These are phyloP conservation scores for Aspergillus oerlinghausenensis DNA, from an alignment of 2,329 filamentous ascomycete genomes.

Conservation along the genomic window DNA sequence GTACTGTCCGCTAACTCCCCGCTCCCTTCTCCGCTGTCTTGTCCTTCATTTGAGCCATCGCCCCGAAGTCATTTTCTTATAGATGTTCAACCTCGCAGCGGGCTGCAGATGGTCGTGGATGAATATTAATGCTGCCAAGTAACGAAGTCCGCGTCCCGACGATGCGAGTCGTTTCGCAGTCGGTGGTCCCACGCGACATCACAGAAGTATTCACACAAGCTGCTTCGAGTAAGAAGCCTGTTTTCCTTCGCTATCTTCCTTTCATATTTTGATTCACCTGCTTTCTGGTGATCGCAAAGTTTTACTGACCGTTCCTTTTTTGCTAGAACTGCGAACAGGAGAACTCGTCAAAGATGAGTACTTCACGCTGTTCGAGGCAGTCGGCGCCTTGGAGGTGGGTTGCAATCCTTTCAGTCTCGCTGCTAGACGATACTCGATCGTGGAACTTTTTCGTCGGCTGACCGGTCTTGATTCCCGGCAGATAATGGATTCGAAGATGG, in stretches of 20 bases:
- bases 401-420: not conserved
- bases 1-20: not conserved
- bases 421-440: not conserved
- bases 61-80: constrained; percentile 5
- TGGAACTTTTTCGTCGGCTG: constrained; percentile 6
- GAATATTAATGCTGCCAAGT: constrained; percentile 30
- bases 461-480: constrained; percentile 36
- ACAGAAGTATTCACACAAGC: constrained; percentile 53
- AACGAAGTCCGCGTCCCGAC: constrained; percentile 27
- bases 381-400: constrained; percentile 64
- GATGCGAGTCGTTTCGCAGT: constrained; percentile 32
- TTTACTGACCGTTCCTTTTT: constrained; percentile 7
- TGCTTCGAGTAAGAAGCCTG: constrained; percentile 42
- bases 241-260: not conserved
- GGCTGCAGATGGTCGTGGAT: constrained; percentile 20
- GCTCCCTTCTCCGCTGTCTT: constrained; percentile 1
- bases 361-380: constrained; percentile 92
- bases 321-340: constrained; percentile 67
- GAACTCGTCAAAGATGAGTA: constrained; percentile 88
- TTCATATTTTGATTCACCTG: not conserved
- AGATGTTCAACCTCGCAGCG: constrained; percentile 18
- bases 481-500: constrained; percentile 99
- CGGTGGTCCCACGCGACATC: constrained; percentile 46
- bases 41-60: constrained; percentile 1
- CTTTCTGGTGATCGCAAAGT: not conserved